These are phyloP conservation scores for Termitomyces sp. DNA, from an alignment of 768 basidiomycete genomes.

Conservation along the genomic window DNA sequence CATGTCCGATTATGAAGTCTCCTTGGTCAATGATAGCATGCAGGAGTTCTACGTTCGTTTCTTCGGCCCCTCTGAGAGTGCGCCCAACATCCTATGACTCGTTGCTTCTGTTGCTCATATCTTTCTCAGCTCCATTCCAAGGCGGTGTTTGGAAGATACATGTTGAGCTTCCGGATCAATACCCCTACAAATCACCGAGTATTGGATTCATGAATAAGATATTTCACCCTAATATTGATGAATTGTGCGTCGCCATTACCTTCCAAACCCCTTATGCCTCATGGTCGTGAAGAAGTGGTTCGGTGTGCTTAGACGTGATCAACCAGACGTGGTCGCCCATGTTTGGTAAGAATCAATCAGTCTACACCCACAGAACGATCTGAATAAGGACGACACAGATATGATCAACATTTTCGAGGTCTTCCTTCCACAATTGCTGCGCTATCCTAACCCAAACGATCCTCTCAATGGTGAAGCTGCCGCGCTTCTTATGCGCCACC, in stretches of 20 bases:
- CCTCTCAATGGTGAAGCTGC: conserved; percentile 98
- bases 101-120: conserved; percentile 1
- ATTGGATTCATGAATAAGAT: conserved; percentile 99
- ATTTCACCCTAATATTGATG: conserved; percentile 99
- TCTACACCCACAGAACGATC: neutral
- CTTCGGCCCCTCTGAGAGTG: conserved; percentile 91
- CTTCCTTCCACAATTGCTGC: conserved; percentile 93
- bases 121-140: conserved; percentile 80
- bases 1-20: conserved; percentile 99
- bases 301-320: conserved; percentile 97
- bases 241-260: conserved; percentile 61
- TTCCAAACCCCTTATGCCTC: conserved; percentile 4
- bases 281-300: conserved; percentile 69
- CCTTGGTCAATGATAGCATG: conserved; percentile 97
- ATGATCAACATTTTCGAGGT: conserved; percentile 99
- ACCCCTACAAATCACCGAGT: conserved; percentile 97
- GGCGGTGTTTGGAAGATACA: conserved; percentile 99
- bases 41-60: conserved; percentile 98
- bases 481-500: conserved; percentile 94
- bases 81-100: conserved; percentile 24
- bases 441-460: conserved; percentile 98
- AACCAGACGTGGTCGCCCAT: conserved; percentile 99
- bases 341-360: conserved; percentile 73
- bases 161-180: conserved; percentile 96
- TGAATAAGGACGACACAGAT: conserved; percentile 43